Evolutionary conservation across 331 rosid species (phyloP).

Genomic region (Rosa hybrid): DNA sequence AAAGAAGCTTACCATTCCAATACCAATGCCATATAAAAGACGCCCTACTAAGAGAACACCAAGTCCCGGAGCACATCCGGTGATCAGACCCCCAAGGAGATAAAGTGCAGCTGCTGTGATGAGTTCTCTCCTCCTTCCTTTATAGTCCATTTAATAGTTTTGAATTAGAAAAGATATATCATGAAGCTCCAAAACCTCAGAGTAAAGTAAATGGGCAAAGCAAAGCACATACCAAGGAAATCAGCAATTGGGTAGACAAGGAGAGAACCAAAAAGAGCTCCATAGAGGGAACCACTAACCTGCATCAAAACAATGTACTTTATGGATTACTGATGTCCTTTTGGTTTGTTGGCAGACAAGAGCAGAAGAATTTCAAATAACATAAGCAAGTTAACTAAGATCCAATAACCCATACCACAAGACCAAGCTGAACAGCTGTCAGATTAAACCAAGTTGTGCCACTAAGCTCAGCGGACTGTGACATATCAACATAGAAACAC

Average conservation of each 20-base stretch:
- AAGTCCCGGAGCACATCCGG: constrained; percentile 75
- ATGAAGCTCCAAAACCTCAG: constrained; percentile 19
- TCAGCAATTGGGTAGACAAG: constrained; percentile 78
- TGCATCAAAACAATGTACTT: constrained; percentile 24
- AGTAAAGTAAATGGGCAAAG: constrained; percentile 27
- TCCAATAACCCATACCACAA: constrained; percentile 65
- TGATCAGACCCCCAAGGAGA: constrained; percentile 60
- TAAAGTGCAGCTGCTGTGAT: constrained; percentile 67
- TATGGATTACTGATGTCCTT: neutral
- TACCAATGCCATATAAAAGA: constrained; percentile 88
- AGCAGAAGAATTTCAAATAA: constrained; percentile 17
- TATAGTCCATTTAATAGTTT: constrained; percentile 24
- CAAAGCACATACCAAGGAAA: constrained; percentile 69
- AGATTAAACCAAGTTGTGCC: constrained; percentile 83
- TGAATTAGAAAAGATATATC: constrained; percentile 22
- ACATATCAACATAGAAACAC: constrained; percentile 13
- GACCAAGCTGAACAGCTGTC: constrained; percentile 83
- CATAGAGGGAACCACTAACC: constrained; percentile 95
- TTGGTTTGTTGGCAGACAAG: neutral
- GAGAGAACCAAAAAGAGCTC: constrained; percentile 93
- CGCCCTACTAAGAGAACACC: constrained; percentile 77
- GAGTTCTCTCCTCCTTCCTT: constrained; percentile 87
- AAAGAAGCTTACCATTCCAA: constrained; percentile 76
- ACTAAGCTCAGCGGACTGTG: constrained; percentile 90
- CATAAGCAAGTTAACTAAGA: constrained; percentile 15